Evolutionary conservation across 306 rosid genomes (phyloP).

Genomic region (Glycyrrhiza uralensis): DNA sequence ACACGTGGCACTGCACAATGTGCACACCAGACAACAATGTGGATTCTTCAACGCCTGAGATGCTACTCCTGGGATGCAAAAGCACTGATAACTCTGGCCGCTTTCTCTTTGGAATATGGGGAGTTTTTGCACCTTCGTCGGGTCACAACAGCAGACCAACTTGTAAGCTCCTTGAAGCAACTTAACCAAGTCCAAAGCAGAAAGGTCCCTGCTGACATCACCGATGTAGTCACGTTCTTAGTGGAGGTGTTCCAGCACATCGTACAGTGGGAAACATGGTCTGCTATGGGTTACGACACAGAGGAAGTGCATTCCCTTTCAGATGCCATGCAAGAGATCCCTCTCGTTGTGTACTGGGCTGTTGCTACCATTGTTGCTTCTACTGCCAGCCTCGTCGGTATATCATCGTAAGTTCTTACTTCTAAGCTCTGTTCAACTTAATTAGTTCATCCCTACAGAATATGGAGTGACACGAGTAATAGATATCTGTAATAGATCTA

Average conservation of each 20-base stretch:
- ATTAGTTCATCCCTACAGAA: not conserved
- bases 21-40: slow-evolving; percentile 29
- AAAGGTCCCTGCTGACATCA: not conserved
- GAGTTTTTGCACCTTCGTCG: not conserved
- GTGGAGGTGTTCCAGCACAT: slow-evolving; percentile 33
- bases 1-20: slow-evolving; percentile 7
- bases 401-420: slow-evolving; percentile 24
- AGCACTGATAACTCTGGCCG: slow-evolving; percentile 32
- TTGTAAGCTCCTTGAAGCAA: slow-evolving; percentile 15
- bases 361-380: slow-evolving; percentile 15
- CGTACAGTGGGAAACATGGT: slow-evolving; percentile 27
- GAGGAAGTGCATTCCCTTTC: not conserved
- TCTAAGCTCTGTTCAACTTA: too few species aligned
- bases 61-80: slow-evolving; percentile 61
- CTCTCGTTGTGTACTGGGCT: slow-evolving; percentile 32
- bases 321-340: slow-evolving; percentile 17
- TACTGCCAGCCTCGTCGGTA: slow-evolving; percentile 2
- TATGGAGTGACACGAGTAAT: too few species aligned
- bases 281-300: not conserved
- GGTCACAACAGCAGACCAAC: not conserved
- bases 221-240: not conserved
- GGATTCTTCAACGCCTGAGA: slow-evolving; percentile 23
- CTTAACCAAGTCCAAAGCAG: slow-evolving; percentile 16
- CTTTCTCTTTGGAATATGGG: slow-evolving; percentile 29
- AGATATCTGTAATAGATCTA: too few species aligned